Evolutionary conservation across 257 asterid species (phyloP), one percentile per base, ranked within the genome.

Genomic region (Echium plantagineum): DNA sequence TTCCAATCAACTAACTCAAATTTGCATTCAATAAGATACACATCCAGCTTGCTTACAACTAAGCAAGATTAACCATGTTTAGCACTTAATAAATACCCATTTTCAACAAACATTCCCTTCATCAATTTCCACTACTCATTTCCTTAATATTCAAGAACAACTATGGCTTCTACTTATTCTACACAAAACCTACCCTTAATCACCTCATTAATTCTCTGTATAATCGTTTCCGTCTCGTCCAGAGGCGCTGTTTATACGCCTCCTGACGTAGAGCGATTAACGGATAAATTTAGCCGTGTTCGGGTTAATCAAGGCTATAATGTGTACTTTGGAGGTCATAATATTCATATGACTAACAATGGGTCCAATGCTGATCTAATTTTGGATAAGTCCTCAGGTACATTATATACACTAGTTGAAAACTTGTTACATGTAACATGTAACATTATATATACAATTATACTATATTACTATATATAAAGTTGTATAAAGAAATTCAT

Each of bases 21-120:
- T 31, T 24, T 59, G 38, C 73, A 75, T 73, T 75, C n/a, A 32
- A 52, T 54, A 42, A 61, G 77, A 64, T 67, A 64, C 68, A 72
- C 60, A 77, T 67, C 78, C 85, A 89, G 94, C 95, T 89, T 78
- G 94, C 84, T 65, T 65, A 80, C 90, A 85, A 81, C 94, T 85
- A 77, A 77, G 84, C 89, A 70, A 68, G 22, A 56, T 21, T 15
- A 21, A 21, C 18, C 35, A 13, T 15, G 26, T 9, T 16, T 31
- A 52, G 32, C 28, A 2, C 22, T 21, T 21, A 55, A 76, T 85
- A 79, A 69, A 69, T 73, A 75, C 54, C 58, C 35, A 60, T 63
- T 24, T 31, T 57, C 35, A 58, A 47, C 64, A 52, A 22, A 60
- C 55, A 66, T 63, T 52, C 71, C 53, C n/a, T 21, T 64, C 54